Percentiles rank a stretch among this genome's conserved stretches.
phyloP scores from a whole-genome alignment of 2,329 filamentous ascomycete species.

The Pseudogymnoascus sp. region DNA sequence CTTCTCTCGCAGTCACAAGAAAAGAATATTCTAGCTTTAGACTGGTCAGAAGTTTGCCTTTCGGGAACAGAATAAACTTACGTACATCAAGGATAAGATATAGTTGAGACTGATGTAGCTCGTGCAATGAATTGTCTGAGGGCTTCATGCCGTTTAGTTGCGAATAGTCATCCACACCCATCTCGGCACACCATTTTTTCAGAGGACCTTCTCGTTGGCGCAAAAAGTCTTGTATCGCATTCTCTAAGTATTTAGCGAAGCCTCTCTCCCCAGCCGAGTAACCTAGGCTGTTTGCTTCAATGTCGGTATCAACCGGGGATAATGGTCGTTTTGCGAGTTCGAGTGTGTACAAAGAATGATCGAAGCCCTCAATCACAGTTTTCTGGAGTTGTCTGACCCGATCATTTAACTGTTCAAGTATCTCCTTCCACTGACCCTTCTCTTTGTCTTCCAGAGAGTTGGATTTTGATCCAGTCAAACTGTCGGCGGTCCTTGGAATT shows the following conservation, averaged over 20 bases:
- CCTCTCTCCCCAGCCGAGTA: background rate
- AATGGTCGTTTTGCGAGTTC: conserved; percentile 11
- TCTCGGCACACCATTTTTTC: conserved; percentile 13
- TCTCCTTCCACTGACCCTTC: conserved; percentile 14
- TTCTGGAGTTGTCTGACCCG: conserved; percentile 9
- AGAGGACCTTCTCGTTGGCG: conserved; percentile 10
- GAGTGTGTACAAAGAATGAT: conserved; percentile 12
- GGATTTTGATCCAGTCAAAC: no score
- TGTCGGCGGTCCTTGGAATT: no score
- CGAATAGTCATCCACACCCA: conserved; percentile 9
- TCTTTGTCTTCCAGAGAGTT: conserved; percentile 12
- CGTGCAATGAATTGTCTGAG: no score
- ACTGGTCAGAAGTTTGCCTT: no score
- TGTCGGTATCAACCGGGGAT: background rate
- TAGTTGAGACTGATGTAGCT: no score
- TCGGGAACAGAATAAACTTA: no score
- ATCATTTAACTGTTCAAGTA: conserved; percentile 11
- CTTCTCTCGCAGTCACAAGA: no score
- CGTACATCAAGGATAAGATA: no score
- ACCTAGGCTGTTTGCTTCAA: conserved; percentile 8
- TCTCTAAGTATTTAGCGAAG: conserved; percentile 5
- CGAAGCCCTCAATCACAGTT: conserved; percentile 12
- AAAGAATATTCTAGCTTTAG: no score
- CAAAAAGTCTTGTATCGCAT: conserved; percentile 11
- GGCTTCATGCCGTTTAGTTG: background rate